These are phyloP conservation scores for Rhexocercosporidium sp. DNA, from an alignment of 2,329 filamentous ascomycete species.

Conservation along the genomic window DNA sequence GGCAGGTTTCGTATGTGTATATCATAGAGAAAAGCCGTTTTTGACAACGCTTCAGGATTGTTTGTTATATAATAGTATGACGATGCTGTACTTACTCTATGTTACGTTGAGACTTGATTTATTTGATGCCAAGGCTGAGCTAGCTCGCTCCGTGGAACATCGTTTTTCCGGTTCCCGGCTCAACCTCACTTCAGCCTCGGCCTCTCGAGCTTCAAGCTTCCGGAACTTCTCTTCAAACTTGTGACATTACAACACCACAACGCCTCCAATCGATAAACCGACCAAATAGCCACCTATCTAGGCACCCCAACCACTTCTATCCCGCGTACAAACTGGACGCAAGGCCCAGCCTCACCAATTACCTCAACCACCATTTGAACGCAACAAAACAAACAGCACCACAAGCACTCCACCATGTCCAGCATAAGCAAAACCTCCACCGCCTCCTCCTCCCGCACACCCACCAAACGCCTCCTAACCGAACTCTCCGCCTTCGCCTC, in stretches of 20 bases:
- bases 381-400: not conserved
- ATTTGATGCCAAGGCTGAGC: too few relatives aligned
- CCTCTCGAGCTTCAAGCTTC: slow-evolving; percentile 2
- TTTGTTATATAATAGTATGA: slow-evolving; percentile 1
- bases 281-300: too few relatives aligned
- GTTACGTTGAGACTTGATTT: too few relatives aligned
- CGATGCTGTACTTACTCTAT: not conserved
- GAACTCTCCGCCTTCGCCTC: slow-evolving; percentile 53
- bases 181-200: slow-evolving; percentile 9
- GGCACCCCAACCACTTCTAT: too few relatives aligned
- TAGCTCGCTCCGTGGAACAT: not conserved
- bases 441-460: slow-evolving; percentile 42
- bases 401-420: slow-evolving; percentile 14
- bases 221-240: not conserved
- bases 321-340: not conserved
- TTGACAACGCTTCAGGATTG: slow-evolving; percentile 1
- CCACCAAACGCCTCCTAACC: slow-evolving; percentile 61
- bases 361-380: not conserved
- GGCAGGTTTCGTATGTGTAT: not conserved
- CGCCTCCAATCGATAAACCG: not conserved
- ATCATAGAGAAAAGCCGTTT: not conserved
- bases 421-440: slow-evolving; percentile 18
- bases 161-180: not conserved
- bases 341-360: not conserved
- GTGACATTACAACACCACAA: not conserved